A percentile compares a stretch with the other conserved stretches of the same genome.
phyloP scores from a whole-genome alignment of 2,329 filamentous ascomycete genomes.

The Rugonectria rugulosa region DNA sequence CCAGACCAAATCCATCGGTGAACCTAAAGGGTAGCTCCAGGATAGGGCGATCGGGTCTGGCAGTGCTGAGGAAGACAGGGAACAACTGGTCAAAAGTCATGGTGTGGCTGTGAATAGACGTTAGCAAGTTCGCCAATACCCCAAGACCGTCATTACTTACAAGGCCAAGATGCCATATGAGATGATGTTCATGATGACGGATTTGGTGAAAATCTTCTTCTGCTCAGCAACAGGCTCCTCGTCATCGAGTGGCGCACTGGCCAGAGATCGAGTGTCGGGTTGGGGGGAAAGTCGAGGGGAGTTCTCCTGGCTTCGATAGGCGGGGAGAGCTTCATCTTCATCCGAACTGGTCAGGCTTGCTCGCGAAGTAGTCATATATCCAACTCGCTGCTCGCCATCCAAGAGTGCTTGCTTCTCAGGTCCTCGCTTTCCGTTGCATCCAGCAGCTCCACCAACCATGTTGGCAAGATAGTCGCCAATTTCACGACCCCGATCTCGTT shows the following conservation, averaged over 20 bases:
- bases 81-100: slow-evolving; percentile 96
- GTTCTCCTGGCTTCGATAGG: slow-evolving; percentile 69
- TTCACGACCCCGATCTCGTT: slow-evolving; percentile 78
- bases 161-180: slow-evolving; percentile 94
- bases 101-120: slow-evolving; percentile 75
- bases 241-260: slow-evolving; percentile 25
- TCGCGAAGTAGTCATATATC: slow-evolving; percentile 56
- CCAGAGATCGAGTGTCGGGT: slow-evolving; percentile 31
- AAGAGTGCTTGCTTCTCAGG: slow-evolving; percentile 70
- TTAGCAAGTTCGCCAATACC: slow-evolving; percentile 26
- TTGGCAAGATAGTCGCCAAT: slow-evolving; percentile 74
- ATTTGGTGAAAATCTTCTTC: slow-evolving; percentile 73
- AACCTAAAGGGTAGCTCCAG: slow-evolving; percentile 84
- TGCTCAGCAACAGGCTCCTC: slow-evolving; percentile 31
- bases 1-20: slow-evolving; percentile 82
- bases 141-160: too few species aligned
- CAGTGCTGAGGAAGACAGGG: slow-evolving; percentile 87
- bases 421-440: slow-evolving; percentile 49
- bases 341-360: slow-evolving; percentile 26
- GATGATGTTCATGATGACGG: slow-evolving; percentile 86
- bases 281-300: slow-evolving; percentile 56
- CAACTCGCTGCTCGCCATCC: slow-evolving; percentile 66
- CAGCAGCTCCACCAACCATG: slow-evolving; percentile 44
- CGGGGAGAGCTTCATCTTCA: slow-evolving; percentile 68
- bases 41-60: slow-evolving; percentile 57